These are phyloP conservation scores for Phytophthora foliorum DNA, from an alignment of 352 stramenopile genomes.

Conservation along the genomic window DNA sequence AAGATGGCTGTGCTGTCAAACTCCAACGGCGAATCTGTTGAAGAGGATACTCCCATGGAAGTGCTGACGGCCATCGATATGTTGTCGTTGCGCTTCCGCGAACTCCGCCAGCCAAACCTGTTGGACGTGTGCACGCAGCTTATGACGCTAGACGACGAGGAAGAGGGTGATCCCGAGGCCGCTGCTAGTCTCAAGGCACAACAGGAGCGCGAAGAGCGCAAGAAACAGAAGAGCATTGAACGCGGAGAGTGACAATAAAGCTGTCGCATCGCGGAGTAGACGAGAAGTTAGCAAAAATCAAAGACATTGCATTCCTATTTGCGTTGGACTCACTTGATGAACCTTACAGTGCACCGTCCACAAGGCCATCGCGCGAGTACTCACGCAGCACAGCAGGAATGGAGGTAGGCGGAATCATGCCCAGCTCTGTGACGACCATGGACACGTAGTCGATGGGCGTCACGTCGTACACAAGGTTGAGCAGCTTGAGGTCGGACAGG, in stretches of 20 bases:
- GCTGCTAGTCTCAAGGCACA: constrained; percentile 30
- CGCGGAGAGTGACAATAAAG: constrained; percentile 24
- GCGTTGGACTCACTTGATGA: constrained; percentile 19
- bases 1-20: constrained; percentile 70
- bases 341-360: constrained; percentile 46
- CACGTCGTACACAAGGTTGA: constrained; percentile 96
- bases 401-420: constrained; percentile 98
- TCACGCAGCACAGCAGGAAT: constrained; percentile 98
- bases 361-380: constrained; percentile 78
- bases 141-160: constrained; percentile 55
- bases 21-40: constrained; percentile 5
- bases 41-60: constrained; percentile 38
- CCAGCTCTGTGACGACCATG: constrained; percentile 98
- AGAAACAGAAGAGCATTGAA: constrained; percentile 31
- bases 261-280: too few relatives aligned
- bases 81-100: constrained; percentile 74
- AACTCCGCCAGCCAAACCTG: constrained; percentile 66
- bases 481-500: constrained; percentile 73
- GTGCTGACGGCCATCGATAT: constrained; percentile 83
- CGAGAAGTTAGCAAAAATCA: constrained; percentile 23
- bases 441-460: constrained; percentile 97
- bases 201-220: constrained; percentile 31
- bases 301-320: constrained; percentile 24
- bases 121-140: constrained; percentile 77
- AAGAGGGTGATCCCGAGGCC: constrained; percentile 24